A percentile compares a stretch with the other conserved stretches of the same genome.
These are phyloP conservation scores for Picochlorum sp. DNA, from an alignment of 139 green algal species.

Conservation along the genomic window DNA sequence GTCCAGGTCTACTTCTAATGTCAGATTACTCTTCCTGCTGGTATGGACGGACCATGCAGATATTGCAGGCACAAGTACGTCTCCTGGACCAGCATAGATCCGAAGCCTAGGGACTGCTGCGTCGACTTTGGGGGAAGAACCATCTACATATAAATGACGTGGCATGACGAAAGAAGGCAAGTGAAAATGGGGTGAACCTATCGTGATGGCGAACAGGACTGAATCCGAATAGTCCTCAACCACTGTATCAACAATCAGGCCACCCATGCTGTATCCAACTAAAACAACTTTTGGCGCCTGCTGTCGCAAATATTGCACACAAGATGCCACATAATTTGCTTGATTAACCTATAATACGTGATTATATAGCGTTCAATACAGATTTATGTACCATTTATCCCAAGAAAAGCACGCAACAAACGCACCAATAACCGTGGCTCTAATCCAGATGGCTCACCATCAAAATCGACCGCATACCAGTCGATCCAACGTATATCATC, in stretches of 20 bases:
- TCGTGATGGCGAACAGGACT: background rate
- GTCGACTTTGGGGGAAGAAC: background rate
- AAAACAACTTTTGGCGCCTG: background rate
- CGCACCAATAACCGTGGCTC: background rate
- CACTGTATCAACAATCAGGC: constrained; percentile 5
- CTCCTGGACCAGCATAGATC: constrained; percentile 4
- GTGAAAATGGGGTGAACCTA: constrained; percentile 4
- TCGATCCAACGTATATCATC: background rate
- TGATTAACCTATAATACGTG: background rate
- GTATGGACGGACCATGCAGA: constrained; percentile 2
- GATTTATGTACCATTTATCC: too few relatives aligned
- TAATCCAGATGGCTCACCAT: constrained; percentile 13
- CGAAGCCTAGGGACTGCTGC: background rate
- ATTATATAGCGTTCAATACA: background rate
- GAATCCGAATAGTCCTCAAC: background rate
- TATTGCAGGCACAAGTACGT: constrained; percentile 2
- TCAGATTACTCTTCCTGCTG: background rate
- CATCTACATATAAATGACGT: background rate
- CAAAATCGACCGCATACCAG: constrained; percentile 5
- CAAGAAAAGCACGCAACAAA: background rate
- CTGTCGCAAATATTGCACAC: background rate
- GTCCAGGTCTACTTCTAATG: constrained; percentile 11
- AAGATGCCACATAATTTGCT: constrained; percentile 1
- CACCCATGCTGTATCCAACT: constrained; percentile 14
- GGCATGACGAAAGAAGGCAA: constrained; percentile 8